Conservation (phyloP, 768 basidiomycete genomes). For the Trametes sanguinea region DNA sequence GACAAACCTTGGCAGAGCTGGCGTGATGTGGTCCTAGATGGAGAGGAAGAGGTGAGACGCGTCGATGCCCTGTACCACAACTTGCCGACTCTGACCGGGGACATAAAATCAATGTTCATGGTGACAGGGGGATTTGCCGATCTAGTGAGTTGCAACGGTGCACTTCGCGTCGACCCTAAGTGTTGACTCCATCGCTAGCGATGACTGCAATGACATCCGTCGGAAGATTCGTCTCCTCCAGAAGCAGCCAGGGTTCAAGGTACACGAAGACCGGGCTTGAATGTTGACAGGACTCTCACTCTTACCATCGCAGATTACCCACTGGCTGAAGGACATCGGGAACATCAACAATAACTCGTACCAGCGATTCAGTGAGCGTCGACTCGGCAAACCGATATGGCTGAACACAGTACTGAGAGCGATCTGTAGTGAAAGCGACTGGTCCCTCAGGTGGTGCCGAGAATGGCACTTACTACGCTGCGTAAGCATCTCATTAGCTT, state of each 20-base stretch:
- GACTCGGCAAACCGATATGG: background rate
- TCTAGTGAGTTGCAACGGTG: constrained; percentile 31
- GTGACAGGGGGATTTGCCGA: constrained; percentile 30
- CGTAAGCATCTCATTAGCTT: constrained; percentile 33
- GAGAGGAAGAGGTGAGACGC: constrained; percentile 43
- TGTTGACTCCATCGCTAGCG: constrained; percentile 29
- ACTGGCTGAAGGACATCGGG: constrained; percentile 49
- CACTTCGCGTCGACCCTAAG: background rate
- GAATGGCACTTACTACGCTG: constrained; percentile 49
- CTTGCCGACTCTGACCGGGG: background rate
- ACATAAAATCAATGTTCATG: background rate
- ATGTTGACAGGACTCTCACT: background rate
- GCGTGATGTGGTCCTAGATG: constrained; percentile 43
- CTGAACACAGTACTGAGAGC: background rate
- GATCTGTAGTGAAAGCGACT: constrained; percentile 42
- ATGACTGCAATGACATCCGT: constrained; percentile 48
- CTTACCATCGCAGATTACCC: constrained; percentile 37
- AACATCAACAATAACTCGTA: constrained; percentile 48
- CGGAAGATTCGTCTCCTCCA: constrained; percentile 45
- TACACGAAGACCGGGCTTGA: constrained; percentile 8
- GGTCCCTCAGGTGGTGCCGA: constrained; percentile 43
- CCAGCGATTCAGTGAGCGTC: constrained; percentile 44
- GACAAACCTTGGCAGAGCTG: constrained; percentile 30
- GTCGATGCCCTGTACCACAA: background rate
- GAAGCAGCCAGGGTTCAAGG: constrained; percentile 47